A percentile compares a stretch with the other conserved stretches of the same genome.
Evolutionary conservation across 495 filamentous ascomycete species (phyloP).

Genomic region (Lophiostoma macrostomum): DNA sequence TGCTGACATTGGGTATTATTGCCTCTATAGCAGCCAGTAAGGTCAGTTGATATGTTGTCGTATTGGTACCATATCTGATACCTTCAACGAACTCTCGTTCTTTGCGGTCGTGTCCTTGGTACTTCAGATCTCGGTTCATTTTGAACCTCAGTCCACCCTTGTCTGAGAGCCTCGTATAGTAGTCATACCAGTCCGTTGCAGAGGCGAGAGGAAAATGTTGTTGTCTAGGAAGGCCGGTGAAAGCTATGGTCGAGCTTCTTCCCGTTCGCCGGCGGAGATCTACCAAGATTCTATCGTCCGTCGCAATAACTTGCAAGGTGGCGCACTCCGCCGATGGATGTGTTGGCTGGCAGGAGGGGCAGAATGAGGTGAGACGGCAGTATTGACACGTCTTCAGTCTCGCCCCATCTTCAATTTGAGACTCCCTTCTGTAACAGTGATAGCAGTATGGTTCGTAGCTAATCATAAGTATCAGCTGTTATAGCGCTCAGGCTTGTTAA

Average conservation of each 20-base stretch:
- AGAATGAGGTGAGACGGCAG: slow-evolving; percentile 9
- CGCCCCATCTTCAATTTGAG: slow-evolving; percentile 7
- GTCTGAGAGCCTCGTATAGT: slow-evolving; percentile 7
- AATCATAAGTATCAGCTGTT: slow-evolving; percentile 2
- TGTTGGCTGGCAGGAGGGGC: slow-evolving; percentile 9
- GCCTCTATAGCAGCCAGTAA: slow-evolving; percentile 6
- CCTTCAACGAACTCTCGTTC: slow-evolving; percentile 6
- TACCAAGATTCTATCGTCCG: slow-evolving; percentile 6
- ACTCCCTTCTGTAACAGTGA: slow-evolving; percentile 5
- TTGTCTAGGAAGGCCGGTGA: slow-evolving; percentile 4
- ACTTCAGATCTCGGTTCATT: slow-evolving; percentile 8
- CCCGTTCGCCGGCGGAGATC: slow-evolving; percentile 5
- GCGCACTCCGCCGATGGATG: slow-evolving; percentile 12
- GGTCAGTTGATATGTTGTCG: slow-evolving; percentile 7
- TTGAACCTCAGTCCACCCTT: not conserved
- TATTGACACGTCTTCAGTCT: slow-evolving; percentile 1
- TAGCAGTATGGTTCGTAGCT: slow-evolving; percentile 11
- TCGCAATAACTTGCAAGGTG: slow-evolving; percentile 7
- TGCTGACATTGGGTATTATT: slow-evolving; percentile 6
- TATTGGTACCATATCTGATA: slow-evolving; percentile 11
- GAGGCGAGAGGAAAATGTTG: slow-evolving; percentile 4
- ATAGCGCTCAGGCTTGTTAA: not conserved
- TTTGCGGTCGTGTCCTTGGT: slow-evolving; percentile 9
- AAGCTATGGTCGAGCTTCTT: slow-evolving; percentile 3
- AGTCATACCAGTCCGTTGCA: slow-evolving; percentile 10